Conservation (phyloP, 139 green algal genomes). For the Raphidocelis subcapitata region DNA sequence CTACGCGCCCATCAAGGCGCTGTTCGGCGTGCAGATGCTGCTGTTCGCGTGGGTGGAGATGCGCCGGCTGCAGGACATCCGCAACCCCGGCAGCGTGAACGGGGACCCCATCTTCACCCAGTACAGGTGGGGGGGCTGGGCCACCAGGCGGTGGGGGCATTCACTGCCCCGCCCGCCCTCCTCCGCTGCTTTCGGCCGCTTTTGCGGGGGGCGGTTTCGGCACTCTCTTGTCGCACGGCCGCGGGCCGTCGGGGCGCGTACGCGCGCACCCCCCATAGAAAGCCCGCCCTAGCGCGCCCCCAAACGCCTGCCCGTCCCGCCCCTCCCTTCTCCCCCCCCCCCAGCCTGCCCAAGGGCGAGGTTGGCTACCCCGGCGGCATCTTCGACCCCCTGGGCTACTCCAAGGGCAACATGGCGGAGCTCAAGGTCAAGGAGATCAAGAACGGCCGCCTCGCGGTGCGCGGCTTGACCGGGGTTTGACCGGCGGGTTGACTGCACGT, state of each 20-base stretch:
- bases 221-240: no score
- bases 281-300: background rate
- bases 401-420: constrained; percentile 61
- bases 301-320: no score
- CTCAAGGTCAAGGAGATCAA: constrained; percentile 89
- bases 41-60: constrained; percentile 74
- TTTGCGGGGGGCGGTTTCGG: no score
- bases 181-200: background rate
- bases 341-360: constrained; percentile 39
- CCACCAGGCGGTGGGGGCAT: no score
- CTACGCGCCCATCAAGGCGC: constrained; percentile 46
- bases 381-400: constrained; percentile 78
- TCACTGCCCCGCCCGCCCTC: background rate
- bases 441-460: constrained; percentile 79
- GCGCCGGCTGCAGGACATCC: constrained; percentile 71
- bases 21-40: constrained; percentile 71
- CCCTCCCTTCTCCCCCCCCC: constrained; percentile 55
- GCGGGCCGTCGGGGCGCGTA: no score
- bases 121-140: constrained; percentile 4
- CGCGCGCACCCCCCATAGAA: constrained; percentile 12
- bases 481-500: no score
- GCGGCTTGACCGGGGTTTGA: no score
- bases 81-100: constrained; percentile 73
- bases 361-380: constrained; percentile 67
- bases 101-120: constrained; percentile 55